Evolutionary conservation across 2,329 filamentous ascomycete species (phyloP), one percentile per base, ranked within the genome.

Genomic region (Pseudogymnoascus sp.): DNA sequence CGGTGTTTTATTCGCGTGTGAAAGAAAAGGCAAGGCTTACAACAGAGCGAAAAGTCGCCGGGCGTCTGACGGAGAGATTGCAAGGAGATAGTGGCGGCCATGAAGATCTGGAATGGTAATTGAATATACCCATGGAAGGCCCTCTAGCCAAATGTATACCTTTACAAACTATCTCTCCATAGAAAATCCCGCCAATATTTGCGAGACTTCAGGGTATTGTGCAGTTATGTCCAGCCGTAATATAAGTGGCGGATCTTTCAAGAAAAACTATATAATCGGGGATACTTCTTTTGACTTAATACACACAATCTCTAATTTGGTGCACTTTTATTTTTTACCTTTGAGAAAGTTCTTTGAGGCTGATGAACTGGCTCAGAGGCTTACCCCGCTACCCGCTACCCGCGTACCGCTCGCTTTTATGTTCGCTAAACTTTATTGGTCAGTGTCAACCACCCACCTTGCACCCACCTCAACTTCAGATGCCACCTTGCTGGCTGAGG

Each of bases 1-100:
- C 92, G 0, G 90, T 96, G 0, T 97, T 95, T 66, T 97, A 95
- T 73, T 85, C 85, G 30, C 75, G 90, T 12, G 79, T 83, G 59
- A 87, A 84, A 71, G 84, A 89, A 69, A 72, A 72, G 19, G 78
- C 79, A 8, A 77, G 71, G 57, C 59, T 77, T 57, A 68, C 70
- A 45, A 74, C 67, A 35, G 73, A 74, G 62, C 72, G 63, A 59
- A 69, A 66, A 35, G 68, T 74, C 30, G 66, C 74, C 5, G 74
- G 73, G 39, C 73, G 71, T 28, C 74, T 77, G 4, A 66, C 80
- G 39, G 70, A 71, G 62, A 70, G 69, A 41, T 65, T 80, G 39
- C 72, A 75, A 59, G 68, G 65, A 38, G 65, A 63, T 58, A 65
- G 63, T 30, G 61, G 62, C 28, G 60, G 61, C 48, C 56, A 64